A percentile compares a stretch with the other conserved stretches of the same genome.
phyloP scores from a whole-genome alignment of 2,329 filamentous ascomycete species.

The Fusarium sp. region DNA sequence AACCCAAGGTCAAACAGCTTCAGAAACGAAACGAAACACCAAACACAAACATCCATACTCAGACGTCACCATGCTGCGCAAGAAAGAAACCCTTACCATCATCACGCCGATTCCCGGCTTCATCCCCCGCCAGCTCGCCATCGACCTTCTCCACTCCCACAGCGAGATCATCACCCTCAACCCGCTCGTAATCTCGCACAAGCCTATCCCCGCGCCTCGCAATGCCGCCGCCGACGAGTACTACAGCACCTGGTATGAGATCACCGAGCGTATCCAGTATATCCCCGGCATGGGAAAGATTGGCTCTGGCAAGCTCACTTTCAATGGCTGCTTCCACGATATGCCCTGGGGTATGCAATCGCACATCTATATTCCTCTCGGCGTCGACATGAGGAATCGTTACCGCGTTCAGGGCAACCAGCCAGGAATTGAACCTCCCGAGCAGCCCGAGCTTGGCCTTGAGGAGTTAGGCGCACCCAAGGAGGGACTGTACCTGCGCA shows the following conservation, averaged over 20 bases:
- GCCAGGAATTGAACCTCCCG: conserved; percentile 71
- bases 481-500: conserved; percentile 75
- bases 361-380: conserved; percentile 77
- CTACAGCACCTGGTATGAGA: conserved; percentile 81
- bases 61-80: conserved; percentile 63
- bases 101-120: conserved; percentile 77
- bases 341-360: conserved; percentile 79
- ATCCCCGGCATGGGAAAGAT: conserved; percentile 74
- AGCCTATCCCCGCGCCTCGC: conserved; percentile 74
- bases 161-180: conserved; percentile 78
- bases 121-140: conserved; percentile 77
- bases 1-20: background rate
- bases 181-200: conserved; percentile 73
- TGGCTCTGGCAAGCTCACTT: conserved; percentile 73
- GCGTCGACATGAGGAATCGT: conserved; percentile 74
- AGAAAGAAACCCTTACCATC: conserved; percentile 75
- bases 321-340: conserved; percentile 79
- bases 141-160: conserved; percentile 79
- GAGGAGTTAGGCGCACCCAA: conserved; percentile 68
- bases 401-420: conserved; percentile 78
- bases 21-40: conserved; percentile 21
- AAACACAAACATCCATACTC: background rate
- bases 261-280: conserved; percentile 75
- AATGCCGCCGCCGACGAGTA: conserved; percentile 77
- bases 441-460: conserved; percentile 71